Conservation (phyloP, 2,329 filamentous ascomycete species). For the Pestalotiopsis fici region DNA sequence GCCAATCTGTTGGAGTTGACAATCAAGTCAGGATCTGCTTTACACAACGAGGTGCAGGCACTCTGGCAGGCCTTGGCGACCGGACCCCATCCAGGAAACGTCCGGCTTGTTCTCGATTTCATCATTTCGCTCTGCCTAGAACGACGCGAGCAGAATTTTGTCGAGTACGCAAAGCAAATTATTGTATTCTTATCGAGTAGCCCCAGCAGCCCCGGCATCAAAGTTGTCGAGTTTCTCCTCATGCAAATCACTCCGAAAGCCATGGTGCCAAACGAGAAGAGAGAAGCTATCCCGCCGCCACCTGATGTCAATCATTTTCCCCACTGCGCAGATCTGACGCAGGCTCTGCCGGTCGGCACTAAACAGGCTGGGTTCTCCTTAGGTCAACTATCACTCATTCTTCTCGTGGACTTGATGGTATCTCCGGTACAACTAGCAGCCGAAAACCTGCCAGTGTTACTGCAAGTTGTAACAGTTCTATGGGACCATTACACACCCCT, state of each 20-base stretch:
- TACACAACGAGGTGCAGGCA: constrained; percentile 97
- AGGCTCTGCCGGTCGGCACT: constrained; percentile 82
- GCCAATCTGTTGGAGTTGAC: constrained; percentile 96
- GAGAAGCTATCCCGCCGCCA: constrained; percentile 66
- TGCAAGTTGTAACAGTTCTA: constrained; percentile 89
- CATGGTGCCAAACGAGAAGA: constrained; percentile 93
- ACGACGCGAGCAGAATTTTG: constrained; percentile 94
- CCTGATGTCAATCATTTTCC: constrained; percentile 75
- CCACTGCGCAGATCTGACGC: constrained; percentile 83
- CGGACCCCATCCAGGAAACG: constrained; percentile 89
- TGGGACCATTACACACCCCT: constrained; percentile 97
- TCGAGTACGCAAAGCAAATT: constrained; percentile 97
- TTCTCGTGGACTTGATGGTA: constrained; percentile 95
- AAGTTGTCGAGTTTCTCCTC: constrained; percentile 91
- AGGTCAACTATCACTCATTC: constrained; percentile 88
- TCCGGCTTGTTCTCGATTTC: constrained; percentile 92
- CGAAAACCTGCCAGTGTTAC: constrained; percentile 79
- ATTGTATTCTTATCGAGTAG: constrained; percentile 93
- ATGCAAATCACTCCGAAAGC: constrained; percentile 90
- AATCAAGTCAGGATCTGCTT: constrained; percentile 80
- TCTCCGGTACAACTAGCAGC: constrained; percentile 79
- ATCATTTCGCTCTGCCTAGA: constrained; percentile 94
- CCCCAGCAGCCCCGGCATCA: constrained; percentile 71
- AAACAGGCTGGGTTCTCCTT: constrained; percentile 91
- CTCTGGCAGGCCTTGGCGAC: constrained; percentile 96